Evolutionary conservation across 805 yeast genomes (phyloP).

Genomic region (Ogataea parapolymorpha): DNA sequence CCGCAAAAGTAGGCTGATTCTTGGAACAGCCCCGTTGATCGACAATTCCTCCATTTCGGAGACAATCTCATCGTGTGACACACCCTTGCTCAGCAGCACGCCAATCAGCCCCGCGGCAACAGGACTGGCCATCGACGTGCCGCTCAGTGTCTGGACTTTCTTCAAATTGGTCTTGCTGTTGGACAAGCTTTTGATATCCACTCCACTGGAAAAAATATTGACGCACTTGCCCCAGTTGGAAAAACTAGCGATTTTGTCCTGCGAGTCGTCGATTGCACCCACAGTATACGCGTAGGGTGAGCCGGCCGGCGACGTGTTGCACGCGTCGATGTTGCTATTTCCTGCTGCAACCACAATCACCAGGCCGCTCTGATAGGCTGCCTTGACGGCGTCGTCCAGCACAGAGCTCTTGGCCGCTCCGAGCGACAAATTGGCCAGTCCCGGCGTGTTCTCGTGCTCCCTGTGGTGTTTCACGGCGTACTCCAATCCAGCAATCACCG

Average conservation of each 20-base stretch:
- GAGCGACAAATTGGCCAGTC: conserved; percentile 76
- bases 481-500: conserved; percentile 64
- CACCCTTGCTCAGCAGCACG: conserved; percentile 50
- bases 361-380: conserved; percentile 70
- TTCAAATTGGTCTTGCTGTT: conserved; percentile 24
- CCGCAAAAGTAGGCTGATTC: conserved; percentile 41
- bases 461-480: conserved; percentile 60
- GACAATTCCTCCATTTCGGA: conserved; percentile 42
- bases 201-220: conserved; percentile 82
- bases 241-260: conserved; percentile 68
- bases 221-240: conserved; percentile 96
- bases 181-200: conserved; percentile 56
- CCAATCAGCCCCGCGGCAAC: conserved; percentile 66
- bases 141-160: conserved; percentile 46
- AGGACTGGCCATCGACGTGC: conserved; percentile 84
- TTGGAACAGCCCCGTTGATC: conserved; percentile 45
- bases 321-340: conserved; percentile 73
- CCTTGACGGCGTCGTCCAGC: conserved; percentile 71
- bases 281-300: conserved; percentile 70
- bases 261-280: conserved; percentile 81
- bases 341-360: conserved; percentile 85
- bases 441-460: conserved; percentile 33
- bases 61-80: conserved; percentile 40
- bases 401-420: conserved; percentile 70
- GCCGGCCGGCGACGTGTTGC: conserved; percentile 83